Percentiles rank a stretch among this genome's conserved stretches.
These are phyloP conservation scores for Mastigamoeba balamuthi DNA, from an alignment of 78 protist genomes.

Conservation along the genomic window DNA sequence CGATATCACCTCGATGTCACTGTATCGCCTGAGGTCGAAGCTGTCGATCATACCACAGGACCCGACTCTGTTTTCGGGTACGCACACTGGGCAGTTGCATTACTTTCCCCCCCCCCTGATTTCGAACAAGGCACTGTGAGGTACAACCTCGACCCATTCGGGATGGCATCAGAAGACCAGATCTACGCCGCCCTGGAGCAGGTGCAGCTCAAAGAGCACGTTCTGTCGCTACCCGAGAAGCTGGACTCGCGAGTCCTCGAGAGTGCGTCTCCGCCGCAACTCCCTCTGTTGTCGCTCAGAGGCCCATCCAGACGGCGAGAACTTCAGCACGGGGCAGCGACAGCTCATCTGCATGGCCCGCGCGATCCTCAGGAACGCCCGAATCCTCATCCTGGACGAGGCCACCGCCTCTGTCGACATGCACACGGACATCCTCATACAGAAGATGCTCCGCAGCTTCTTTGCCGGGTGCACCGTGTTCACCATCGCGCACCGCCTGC, in stretches of 20 bases:
- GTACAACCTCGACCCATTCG: constrained; percentile 83
- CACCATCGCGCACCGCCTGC: constrained; percentile 82
- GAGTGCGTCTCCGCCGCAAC: background rate
- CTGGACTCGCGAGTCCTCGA: constrained; percentile 4
- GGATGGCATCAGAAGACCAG: constrained; percentile 33
- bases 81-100: too few relatives aligned
- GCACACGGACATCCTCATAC: constrained; percentile 70
- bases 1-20: constrained; percentile 26
- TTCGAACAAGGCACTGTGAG: too few relatives aligned
- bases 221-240: constrained; percentile 13
- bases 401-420: constrained; percentile 82
- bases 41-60: constrained; percentile 87
- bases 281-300: background rate
- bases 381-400: constrained; percentile 71
- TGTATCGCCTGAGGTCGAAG: constrained; percentile 40
- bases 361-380: constrained; percentile 52
- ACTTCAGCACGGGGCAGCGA: constrained; percentile 83
- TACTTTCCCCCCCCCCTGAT: background rate
- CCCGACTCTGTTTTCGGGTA: constrained; percentile 74
- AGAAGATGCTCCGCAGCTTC: constrained; percentile 38
- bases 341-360: constrained; percentile 88
- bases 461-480: constrained; percentile 43
- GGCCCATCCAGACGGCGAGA: constrained; percentile 64
- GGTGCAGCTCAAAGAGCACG: constrained; percentile 30
- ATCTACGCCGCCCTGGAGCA: constrained; percentile 49